Evolutionary conservation across 1,284 basidiomycete genomes (phyloP).

Genomic region (Grifola frondosa): DNA sequence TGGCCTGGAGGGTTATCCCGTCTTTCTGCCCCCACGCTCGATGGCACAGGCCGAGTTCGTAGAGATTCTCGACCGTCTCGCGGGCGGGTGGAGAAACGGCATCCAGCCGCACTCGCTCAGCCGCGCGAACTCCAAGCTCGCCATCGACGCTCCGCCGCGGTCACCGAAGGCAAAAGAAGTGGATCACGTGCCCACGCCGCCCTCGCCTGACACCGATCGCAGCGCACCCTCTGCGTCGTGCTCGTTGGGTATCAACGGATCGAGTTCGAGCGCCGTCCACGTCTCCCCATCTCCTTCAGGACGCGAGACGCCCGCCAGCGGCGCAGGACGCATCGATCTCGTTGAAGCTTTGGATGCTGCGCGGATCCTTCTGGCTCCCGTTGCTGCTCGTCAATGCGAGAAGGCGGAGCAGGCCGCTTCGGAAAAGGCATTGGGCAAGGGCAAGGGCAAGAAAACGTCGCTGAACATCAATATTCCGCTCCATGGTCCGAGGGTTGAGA

Average conservation of each 20-base stretch:
- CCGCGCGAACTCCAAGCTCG: conserved; percentile 41
- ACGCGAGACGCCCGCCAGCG: conserved; percentile 15
- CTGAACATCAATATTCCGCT: conserved; percentile 75
- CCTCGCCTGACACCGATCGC: conserved; percentile 27
- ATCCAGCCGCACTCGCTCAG: conserved; percentile 52
- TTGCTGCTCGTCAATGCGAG: conserved; percentile 56
- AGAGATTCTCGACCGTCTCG: conserved; percentile 75
- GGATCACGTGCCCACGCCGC: conserved; percentile 22
- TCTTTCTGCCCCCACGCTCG: conserved; percentile 79
- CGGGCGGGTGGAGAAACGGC: conserved; percentile 65
- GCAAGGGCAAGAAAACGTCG: conserved; percentile 50
- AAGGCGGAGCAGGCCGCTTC: conserved; percentile 48
- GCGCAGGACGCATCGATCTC: conserved; percentile 33
- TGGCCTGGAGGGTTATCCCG: conserved; percentile 78
- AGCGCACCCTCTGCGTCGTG: conserved; percentile 17
- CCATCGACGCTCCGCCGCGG: conserved; percentile 41
- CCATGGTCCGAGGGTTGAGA: conserved; percentile 79
- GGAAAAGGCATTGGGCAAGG: conserved; percentile 44
- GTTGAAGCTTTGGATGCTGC: conserved; percentile 56
- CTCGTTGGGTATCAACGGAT: conserved; percentile 24
- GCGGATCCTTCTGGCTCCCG: conserved; percentile 68
- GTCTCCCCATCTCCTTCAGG: conserved; percentile 19
- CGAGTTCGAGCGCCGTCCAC: conserved; percentile 22
- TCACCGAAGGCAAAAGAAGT: conserved; percentile 27
- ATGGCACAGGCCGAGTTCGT: conserved; percentile 85